Evolutionary conservation across 202 grass and related monocot species (phyloP).

Genomic region (Carex sylvatica): DNA sequence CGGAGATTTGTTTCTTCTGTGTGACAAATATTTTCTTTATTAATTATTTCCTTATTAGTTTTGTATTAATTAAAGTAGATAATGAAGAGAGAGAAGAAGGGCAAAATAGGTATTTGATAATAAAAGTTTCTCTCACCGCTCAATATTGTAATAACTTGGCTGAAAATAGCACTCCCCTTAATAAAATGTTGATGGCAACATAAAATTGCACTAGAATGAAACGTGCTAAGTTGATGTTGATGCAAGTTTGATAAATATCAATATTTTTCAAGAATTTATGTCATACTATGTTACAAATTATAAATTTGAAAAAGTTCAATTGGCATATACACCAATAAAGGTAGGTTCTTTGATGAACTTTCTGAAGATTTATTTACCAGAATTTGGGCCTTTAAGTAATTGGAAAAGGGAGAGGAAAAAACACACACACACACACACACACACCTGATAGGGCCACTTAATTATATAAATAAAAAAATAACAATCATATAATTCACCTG

Average conservation of each 20-base stretch:
- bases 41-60: too few species aligned
- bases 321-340: background rate
- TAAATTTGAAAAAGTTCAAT: background rate
- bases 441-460: background rate
- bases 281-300: background rate
- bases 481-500: conserved; percentile 41
- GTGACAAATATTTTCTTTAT: too few species aligned
- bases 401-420: background rate
- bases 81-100: too few species aligned
- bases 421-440: background rate
- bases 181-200: background rate
- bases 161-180: too few species aligned
- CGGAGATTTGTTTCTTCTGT: too few species aligned
- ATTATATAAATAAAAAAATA: background rate
- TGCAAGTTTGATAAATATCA: background rate
- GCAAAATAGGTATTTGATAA: too few species aligned
- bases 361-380: background rate
- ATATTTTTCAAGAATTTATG: background rate
- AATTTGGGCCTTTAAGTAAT: background rate
- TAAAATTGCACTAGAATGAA: background rate
- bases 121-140: too few species aligned
- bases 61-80: too few species aligned
- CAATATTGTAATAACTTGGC: too few species aligned
- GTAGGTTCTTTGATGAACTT: background rate
- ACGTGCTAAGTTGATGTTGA: background rate